Evolutionary conservation across 1,139 yeast genomes (phyloP).

Genomic region (Kurtzmaniella quercitrusa): DNA sequence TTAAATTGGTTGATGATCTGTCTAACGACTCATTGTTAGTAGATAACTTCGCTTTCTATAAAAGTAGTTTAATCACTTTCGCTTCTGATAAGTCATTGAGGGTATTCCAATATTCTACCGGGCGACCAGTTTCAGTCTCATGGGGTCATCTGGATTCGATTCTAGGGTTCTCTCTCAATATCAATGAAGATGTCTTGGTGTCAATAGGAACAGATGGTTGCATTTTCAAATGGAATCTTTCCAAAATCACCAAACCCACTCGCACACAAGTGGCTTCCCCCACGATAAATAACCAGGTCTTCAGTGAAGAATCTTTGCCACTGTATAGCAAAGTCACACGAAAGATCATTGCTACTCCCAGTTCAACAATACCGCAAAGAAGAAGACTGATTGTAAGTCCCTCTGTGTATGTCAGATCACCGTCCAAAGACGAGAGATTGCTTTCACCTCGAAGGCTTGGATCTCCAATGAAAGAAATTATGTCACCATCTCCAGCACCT

Average conservation of each 20-base stretch:
- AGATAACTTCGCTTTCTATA: conserved; percentile 32
- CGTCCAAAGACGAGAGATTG: background rate
- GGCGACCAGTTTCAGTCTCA: conserved; percentile 41
- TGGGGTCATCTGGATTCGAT: conserved; percentile 70
- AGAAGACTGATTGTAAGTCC: conserved; percentile 1
- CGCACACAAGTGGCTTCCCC: background rate
- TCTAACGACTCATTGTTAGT: conserved; percentile 37
- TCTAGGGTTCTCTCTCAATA: conserved; percentile 30
- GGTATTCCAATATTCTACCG: conserved; percentile 40
- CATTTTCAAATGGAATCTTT: conserved; percentile 42
- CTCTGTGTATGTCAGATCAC: conserved; percentile 1
- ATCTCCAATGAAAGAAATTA: conserved; percentile 3
- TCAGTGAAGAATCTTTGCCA: conserved; percentile 11
- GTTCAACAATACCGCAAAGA: background rate
- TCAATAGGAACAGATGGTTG: conserved; percentile 52
- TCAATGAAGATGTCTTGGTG: conserved; percentile 22
- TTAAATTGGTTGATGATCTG: conserved; percentile 36
- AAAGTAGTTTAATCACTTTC: conserved; percentile 36
- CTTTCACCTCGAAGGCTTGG: conserved; percentile 11
- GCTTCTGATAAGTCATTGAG: conserved; percentile 58
- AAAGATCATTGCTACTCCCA: conserved; percentile 18
- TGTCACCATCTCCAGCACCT: conserved; percentile 16
- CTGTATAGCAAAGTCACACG: conserved; percentile 28
- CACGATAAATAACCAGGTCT: conserved; percentile 2
- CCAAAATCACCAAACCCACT: conserved; percentile 2